These are phyloP conservation scores for Dactylellina cionopaga DNA, from an alignment of 2,329 filamentous ascomycete genomes.

Conservation along the genomic window DNA sequence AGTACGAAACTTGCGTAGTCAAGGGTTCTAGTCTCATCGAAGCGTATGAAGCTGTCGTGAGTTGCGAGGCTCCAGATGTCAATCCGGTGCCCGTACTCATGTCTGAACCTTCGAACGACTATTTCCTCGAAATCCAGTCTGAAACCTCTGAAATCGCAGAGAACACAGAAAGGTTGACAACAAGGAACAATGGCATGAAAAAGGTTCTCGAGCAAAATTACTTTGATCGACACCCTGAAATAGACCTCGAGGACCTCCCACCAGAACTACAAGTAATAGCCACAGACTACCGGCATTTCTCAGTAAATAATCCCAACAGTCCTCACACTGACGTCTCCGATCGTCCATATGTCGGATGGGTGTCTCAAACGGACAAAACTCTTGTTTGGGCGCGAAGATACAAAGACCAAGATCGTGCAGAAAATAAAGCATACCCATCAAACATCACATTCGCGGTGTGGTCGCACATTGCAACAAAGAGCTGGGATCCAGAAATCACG, in stretches of 20 bases:
- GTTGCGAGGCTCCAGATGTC: neutral
- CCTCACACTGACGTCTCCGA: conserved; percentile 22
- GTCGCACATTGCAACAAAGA: conserved; percentile 18
- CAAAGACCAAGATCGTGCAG: conserved; percentile 35
- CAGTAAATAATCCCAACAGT: conserved; percentile 19
- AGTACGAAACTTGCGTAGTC: conserved; percentile 7
- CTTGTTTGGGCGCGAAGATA: conserved; percentile 18
- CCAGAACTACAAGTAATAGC: conserved; percentile 19
- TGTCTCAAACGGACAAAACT: conserved; percentile 19
- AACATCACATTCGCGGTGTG: conserved; percentile 28
- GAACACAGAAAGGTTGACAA: conserved; percentile 15
- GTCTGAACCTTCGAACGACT: conserved; percentile 20
- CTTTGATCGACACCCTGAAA: conserved; percentile 18
- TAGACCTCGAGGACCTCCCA: neutral
- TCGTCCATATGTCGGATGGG: conserved; percentile 17
- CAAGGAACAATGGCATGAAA: conserved; percentile 22
- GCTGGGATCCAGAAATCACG: conserved; percentile 4
- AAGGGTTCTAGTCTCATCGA: conserved; percentile 1
- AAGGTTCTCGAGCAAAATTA: conserved; percentile 28
- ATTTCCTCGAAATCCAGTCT: conserved; percentile 17
- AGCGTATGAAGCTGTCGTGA: conserved; percentile 10
- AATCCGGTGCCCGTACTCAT: conserved; percentile 7
- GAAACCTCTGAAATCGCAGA: neutral
- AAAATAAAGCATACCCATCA: conserved; percentile 23
- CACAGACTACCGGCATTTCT: conserved; percentile 26